Base-by-base conservation (phyloP, 352 stramenopile genomes). In the Phytopythium cucurbitacearum region DNA sequence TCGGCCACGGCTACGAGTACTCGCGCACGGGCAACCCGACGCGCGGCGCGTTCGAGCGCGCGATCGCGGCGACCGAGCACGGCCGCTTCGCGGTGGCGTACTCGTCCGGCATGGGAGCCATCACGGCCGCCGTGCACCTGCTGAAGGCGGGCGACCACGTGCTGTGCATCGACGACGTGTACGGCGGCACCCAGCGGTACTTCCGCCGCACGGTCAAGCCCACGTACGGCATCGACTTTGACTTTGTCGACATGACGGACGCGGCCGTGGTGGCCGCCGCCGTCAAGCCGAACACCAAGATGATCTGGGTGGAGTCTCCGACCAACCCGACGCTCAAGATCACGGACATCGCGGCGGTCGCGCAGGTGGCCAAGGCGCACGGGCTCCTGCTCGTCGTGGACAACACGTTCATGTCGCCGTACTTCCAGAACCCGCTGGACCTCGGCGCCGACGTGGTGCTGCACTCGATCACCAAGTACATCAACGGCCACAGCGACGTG, bases 401-500 rank as follows among this genome's bases (percentile, higher is more conserved):
- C 73, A 96, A 96, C 68, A 98, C 94, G 34, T 98, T 98, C 67
- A 91, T 94, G 64, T 94, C 87, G 43, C 91, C 91, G 0, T 96
- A 97, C 65, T 94, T 98, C 66, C 85, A 93, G 67, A 94, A 94
- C 62, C 94, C 94, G 9, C 73, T 98, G 13, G 79, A 88, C 48
- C 76, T 97, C 16, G 94, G 94, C 40, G 89, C 84, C 36, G 91
- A 98, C 67, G 76, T 98, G 21, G 91, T 95, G 36, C 80, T 98
- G 50, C 93, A 98, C 73, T 97, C 82, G 56, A 80, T 97, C 60
- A 98, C 94, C 69, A 98, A 98, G 81, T 98, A 97, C 77, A 98
- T 98, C 64, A 95, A 97, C 64, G 93, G 93, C 53, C 93, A 98
- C 75, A 97, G 95, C 60, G 93, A 97, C 55, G 91, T 95, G 7